These are phyloP conservation scores for Inosperma sp. DNA, from an alignment of 768 basidiomycete species.

Conservation along the genomic window DNA sequence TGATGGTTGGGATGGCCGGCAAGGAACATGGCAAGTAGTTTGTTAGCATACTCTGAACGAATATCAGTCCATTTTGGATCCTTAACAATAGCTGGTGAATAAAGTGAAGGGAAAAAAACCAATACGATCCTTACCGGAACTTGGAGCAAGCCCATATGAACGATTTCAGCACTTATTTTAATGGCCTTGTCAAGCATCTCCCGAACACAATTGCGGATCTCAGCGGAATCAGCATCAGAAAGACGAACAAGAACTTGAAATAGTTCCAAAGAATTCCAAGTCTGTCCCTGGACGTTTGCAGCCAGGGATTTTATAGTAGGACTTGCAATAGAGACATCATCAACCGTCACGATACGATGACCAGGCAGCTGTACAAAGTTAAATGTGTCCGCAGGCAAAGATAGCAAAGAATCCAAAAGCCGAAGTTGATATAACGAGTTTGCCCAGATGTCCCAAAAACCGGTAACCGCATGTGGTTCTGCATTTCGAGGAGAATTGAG, in stretches of 20 bases:
- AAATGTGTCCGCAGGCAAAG: slow-evolving; percentile 85
- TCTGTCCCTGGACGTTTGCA: slow-evolving; percentile 83
- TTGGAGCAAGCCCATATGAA: slow-evolving; percentile 89
- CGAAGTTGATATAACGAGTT: slow-evolving; percentile 84
- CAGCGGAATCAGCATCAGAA: slow-evolving; percentile 64
- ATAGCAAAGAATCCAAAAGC: slow-evolving; percentile 83
- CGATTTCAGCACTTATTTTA: slow-evolving; percentile 89
- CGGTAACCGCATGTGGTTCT: slow-evolving; percentile 74
- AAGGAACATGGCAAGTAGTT: slow-evolving; percentile 55
- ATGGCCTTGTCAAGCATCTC: slow-evolving; percentile 94
- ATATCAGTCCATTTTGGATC: slow-evolving; percentile 86
- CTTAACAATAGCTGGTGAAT: slow-evolving; percentile 29
- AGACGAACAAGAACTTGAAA: slow-evolving; percentile 83
- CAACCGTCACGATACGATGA: slow-evolving; percentile 77
- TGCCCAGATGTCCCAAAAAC: slow-evolving; percentile 83
- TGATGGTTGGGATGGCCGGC: slow-evolving; percentile 93
- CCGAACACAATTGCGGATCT: slow-evolving; percentile 71
- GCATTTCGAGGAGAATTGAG: slow-evolving; percentile 73
- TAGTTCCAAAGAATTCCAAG: slow-evolving; percentile 92
- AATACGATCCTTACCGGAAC: slow-evolving; percentile 63
- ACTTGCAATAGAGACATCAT: slow-evolving; percentile 79
- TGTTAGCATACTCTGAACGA: slow-evolving; percentile 80
- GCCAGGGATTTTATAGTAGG: slow-evolving; percentile 92
- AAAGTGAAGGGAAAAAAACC: not conserved
- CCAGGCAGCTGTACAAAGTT: slow-evolving; percentile 88